These are phyloP conservation scores for Kurtzmaniella quercitrusa DNA, from an alignment of 1,139 yeast genomes.

Conservation along the genomic window DNA sequence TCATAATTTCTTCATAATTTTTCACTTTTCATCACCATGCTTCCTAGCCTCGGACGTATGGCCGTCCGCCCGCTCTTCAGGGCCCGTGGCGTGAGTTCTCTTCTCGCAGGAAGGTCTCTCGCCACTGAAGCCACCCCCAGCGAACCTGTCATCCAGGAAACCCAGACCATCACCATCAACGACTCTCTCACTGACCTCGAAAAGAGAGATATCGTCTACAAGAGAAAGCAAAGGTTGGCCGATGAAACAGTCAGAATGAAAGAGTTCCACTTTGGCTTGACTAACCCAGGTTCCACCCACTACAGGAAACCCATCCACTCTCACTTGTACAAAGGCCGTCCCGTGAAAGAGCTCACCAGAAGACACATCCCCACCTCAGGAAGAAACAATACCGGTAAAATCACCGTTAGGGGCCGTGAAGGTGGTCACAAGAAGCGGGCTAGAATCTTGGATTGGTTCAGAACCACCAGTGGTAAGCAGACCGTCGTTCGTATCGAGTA, in stretches of 20 bases:
- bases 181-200: conserved; percentile 66
- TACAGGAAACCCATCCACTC: conserved; percentile 83
- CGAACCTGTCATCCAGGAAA: background rate
- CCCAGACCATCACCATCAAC: conserved; percentile 9
- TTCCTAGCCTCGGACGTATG: background rate
- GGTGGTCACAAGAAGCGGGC: conserved; percentile 94
- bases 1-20: background rate
- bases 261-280: conserved; percentile 63
- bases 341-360: conserved; percentile 70
- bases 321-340: conserved; percentile 82
- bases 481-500: conserved; percentile 86
- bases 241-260: conserved; percentile 70
- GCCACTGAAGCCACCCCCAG: background rate
- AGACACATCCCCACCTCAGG: conserved; percentile 78
- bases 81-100: background rate
- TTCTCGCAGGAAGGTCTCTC: background rate
- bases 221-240: conserved; percentile 69
- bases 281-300: conserved; percentile 88
- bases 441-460: conserved; percentile 72
- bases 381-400: conserved; percentile 83
- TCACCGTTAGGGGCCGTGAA: conserved; percentile 92
- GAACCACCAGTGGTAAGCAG: conserved; percentile 68
- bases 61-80: background rate
- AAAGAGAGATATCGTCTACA: conserved; percentile 67
- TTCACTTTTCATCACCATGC: background rate